Conservation (phyloP, 768 basidiomycete genomes). For the Psilocybe tampanensis region DNA sequence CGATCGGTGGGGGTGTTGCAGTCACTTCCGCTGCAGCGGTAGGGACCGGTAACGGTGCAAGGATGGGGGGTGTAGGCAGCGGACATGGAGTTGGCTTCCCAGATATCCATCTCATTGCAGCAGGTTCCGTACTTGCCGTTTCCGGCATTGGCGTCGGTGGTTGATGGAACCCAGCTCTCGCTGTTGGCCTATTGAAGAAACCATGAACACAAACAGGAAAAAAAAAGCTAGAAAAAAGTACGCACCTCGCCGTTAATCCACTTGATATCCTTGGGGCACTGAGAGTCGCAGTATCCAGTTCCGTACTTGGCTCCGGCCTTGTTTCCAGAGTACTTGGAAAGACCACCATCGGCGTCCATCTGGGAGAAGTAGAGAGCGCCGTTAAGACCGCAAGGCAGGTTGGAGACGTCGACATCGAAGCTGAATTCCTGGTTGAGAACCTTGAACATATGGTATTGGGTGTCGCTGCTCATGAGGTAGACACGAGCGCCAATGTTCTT, state of each 20-base stretch:
- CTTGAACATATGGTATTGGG: conserved; percentile 21
- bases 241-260: conserved; percentile 20
- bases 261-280: conserved; percentile 24
- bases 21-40: conserved; percentile 19
- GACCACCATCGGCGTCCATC: conserved; percentile 23
- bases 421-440: conserved; percentile 24
- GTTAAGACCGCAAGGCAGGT: conserved; percentile 21
- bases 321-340: conserved; percentile 17
- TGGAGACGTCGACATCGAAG: conserved; percentile 24
- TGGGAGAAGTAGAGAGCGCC: conserved; percentile 22
- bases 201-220: neutral
- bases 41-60: conserved; percentile 16
- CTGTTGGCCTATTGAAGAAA: conserved; percentile 15
- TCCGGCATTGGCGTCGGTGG: conserved; percentile 21
- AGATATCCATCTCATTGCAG: conserved; percentile 28
- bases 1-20: conserved; percentile 15
- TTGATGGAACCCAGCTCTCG: conserved; percentile 18
- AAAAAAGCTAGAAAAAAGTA: neutral
- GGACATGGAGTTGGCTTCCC: conserved; percentile 25
- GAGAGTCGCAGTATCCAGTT: conserved; percentile 26
- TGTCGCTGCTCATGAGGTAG: conserved; percentile 21
- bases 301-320: conserved; percentile 26
- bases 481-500: conserved; percentile 24
- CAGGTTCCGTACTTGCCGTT: conserved; percentile 20
- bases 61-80: conserved; percentile 26